A percentile compares a stretch with the other conserved stretches of the same genome.
These are phyloP conservation scores for Ephemerocybe angulata DNA, from an alignment of 768 basidiomycete genomes.

Conservation along the genomic window DNA sequence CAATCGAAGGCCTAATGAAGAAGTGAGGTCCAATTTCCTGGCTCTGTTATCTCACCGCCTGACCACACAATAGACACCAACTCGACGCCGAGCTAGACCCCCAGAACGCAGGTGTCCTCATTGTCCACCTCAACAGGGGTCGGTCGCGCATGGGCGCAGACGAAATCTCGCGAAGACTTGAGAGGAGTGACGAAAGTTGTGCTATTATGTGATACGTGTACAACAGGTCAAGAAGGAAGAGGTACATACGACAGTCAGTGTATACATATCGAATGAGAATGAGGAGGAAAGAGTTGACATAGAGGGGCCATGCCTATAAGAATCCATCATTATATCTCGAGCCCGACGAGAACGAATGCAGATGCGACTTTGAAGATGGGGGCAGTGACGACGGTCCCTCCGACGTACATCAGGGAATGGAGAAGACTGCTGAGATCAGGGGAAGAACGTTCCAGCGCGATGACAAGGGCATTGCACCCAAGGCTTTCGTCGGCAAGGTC, in stretches of 20 bases:
- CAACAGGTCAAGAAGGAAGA: not conserved
- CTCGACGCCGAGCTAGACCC: constrained; percentile 75
- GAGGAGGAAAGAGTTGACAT: constrained; percentile 5
- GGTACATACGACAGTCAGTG: not conserved
- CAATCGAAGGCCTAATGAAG: constrained; percentile 81
- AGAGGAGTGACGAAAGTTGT: constrained; percentile 54
- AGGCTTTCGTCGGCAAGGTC: constrained; percentile 86
- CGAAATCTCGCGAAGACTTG: constrained; percentile 55
- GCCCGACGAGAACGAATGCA: constrained; percentile 78
- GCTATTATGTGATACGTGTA: constrained; percentile 58
- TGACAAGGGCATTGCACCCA: constrained; percentile 72
- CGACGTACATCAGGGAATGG: constrained; percentile 91
- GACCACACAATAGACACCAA: constrained; percentile 50
- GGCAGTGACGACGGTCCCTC: constrained; percentile 79
- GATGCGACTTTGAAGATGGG: constrained; percentile 74
- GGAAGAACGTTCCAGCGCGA: constrained; percentile 72
- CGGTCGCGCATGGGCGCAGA: constrained; percentile 47
- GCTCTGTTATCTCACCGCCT: too few relatives aligned
- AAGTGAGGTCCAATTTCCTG: too few relatives aligned
- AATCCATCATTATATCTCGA: constrained; percentile 61
- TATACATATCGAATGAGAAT: constrained; percentile 8
- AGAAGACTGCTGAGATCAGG: constrained; percentile 69
- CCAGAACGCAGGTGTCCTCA: constrained; percentile 76
- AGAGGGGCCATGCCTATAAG: not conserved
- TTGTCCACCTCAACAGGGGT: constrained; percentile 59